Evolutionary conservation across 2,329 filamentous ascomycete species (phyloP), one percentile per base, ranked within the genome.

Genomic region (Aspergillus niger): DNA sequence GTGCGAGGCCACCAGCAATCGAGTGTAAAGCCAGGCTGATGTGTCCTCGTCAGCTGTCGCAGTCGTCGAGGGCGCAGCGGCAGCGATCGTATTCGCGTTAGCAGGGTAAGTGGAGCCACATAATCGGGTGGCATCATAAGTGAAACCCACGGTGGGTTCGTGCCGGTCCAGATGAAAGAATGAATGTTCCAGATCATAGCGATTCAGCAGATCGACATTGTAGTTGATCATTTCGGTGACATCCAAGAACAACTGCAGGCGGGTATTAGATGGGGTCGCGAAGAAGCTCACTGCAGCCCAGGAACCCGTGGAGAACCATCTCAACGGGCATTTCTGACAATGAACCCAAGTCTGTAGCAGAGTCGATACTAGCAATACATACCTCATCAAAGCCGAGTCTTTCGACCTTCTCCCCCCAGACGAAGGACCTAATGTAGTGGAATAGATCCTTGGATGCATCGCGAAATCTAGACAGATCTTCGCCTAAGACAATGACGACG

Each of bases 331-430:
- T 13, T 22, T 17, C n/a, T 41, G 51, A 30, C 22, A 13, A 48
- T 26, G 15, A 17, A 26, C 11, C 15, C 7, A 8, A 32, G n/a
- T n/a, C 3, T 7, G 22, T 4, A 28, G 20, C 15, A 30, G 30
- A 32, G 32, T 5, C 11, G 32, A 36, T 13, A 36, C 11, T 36
- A 15, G 32, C 32, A 36, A 36, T 36, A 67, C 81, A 80, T 53
- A 96, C 89, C 81, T 98, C 95, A 73, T 98, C 95, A 65, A 98
- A 91, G 0, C 95, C 94, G 28, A 98, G 79, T 22, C 90, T 85
- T 77, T 98, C 93, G 2, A 89, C 88, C 63, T 86, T 90, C 36
- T 81, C 82, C 63, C 87, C 91, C 92, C 92, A 97, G 0, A 91
- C 89, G 70, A 89, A 89, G 15, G 82, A 80, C 60, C 86, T 85